These are phyloP conservation scores for Eragrostis tef DNA, from an alignment of 202 grass and related monocot genomes.

Conservation along the genomic window DNA sequence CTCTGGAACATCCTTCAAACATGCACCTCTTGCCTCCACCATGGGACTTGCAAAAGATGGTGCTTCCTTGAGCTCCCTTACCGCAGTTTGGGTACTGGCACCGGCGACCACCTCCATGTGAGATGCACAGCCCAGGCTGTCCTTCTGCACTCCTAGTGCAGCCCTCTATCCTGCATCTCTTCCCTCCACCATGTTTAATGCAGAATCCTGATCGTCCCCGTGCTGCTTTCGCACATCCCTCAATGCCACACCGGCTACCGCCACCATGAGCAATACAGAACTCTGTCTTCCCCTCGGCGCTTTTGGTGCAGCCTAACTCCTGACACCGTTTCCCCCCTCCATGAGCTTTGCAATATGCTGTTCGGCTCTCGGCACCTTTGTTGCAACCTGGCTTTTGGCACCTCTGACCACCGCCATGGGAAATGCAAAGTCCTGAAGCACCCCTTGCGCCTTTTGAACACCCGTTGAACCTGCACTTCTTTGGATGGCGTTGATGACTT, in stretches of 20 bases:
- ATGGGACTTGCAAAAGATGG: slow-evolving; percentile 88
- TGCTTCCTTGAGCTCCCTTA: slow-evolving; percentile 92
- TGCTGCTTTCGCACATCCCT: slow-evolving; percentile 70
- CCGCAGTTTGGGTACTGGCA: slow-evolving; percentile 67
- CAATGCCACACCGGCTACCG: slow-evolving; percentile 63
- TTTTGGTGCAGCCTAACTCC: slow-evolving; percentile 91
- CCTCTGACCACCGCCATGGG: slow-evolving; percentile 86
- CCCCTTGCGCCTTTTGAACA: slow-evolving; percentile 92
- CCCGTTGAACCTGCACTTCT: slow-evolving; percentile 92
- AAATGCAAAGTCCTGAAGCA: slow-evolving; percentile 89
- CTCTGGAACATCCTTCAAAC: slow-evolving; percentile 79
- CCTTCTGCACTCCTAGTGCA: slow-evolving; percentile 81
- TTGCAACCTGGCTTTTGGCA: slow-evolving; percentile 93
- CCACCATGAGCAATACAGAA: slow-evolving; percentile 93
- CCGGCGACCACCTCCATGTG: slow-evolving; percentile 82
- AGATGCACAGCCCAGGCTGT: slow-evolving; percentile 78
- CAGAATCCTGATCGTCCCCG: slow-evolving; percentile 81
- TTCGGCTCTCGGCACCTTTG: slow-evolving; percentile 90
- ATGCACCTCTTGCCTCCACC: slow-evolving; percentile 89
- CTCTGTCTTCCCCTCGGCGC: slow-evolving; percentile 92
- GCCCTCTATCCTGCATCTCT: slow-evolving; percentile 76
- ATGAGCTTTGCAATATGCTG: slow-evolving; percentile 86
- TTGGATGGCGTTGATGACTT: slow-evolving; percentile 65
- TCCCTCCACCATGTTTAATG: slow-evolving; percentile 88
- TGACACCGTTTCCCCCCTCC: slow-evolving; percentile 87